A percentile compares a stretch with the other conserved stretches of the same genome.
Conservation (phyloP, 148 eudicot genomes). For the Rhododendron mucronatum region DNA sequence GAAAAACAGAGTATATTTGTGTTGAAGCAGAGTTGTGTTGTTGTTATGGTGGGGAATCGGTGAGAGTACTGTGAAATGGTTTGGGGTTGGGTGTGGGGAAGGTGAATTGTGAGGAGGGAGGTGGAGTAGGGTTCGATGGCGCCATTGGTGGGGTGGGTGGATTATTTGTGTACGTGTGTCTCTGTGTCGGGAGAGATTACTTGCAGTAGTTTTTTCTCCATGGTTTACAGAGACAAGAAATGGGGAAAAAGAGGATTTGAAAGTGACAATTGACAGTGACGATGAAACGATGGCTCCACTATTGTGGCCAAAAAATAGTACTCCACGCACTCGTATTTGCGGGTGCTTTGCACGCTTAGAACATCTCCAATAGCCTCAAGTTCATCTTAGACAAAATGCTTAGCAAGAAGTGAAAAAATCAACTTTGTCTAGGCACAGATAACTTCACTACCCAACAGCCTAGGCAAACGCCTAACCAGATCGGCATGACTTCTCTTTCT, state of each 20-base stretch:
- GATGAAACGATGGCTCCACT: not conserved
- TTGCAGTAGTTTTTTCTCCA: not conserved
- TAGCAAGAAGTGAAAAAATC: no score
- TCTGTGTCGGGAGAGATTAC: not conserved
- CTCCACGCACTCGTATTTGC: not conserved
- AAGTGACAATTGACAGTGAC: not conserved
- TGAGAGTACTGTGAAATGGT: no score
- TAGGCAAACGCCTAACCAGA: no score
- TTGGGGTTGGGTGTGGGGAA: not conserved
- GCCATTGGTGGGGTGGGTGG: not conserved
- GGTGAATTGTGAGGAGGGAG: not conserved
- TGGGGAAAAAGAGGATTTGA: not conserved
- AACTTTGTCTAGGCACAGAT: no score
- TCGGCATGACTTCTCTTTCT: no score
- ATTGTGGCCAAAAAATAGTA: no score
- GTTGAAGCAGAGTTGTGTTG: not conserved
- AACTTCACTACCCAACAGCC: no score
- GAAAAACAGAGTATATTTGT: not conserved
- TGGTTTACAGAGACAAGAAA: not conserved
- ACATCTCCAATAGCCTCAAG: no score
- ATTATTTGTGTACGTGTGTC: not conserved
- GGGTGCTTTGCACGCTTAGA: not conserved
- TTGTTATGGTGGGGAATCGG: not conserved
- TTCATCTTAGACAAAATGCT: no score
- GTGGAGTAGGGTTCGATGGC: not conserved